Conservation (phyloP, 164 flowering plant genomes). For the Umbilicus rupestris region DNA sequence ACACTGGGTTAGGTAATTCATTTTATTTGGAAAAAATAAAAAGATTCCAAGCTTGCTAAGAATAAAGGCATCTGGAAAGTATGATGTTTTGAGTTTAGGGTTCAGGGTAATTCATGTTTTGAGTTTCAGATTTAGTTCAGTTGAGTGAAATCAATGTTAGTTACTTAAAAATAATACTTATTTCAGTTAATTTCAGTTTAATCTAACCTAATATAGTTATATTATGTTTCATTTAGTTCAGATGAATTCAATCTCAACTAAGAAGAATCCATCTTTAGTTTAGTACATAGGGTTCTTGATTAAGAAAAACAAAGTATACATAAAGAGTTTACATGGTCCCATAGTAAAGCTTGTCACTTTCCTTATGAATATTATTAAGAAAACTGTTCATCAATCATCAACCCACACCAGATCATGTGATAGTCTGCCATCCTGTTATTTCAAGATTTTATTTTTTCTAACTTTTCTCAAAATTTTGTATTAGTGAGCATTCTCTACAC, state of each 20-base stretch:
- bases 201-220: too few relatives aligned
- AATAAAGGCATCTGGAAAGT: slow-evolving; percentile 1
- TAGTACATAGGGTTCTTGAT: background rate
- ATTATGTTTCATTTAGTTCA: too few relatives aligned
- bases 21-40: background rate
- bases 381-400: background rate
- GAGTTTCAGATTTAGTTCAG: slow-evolving; percentile 5
- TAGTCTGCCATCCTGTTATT: background rate
- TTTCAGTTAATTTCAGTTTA: too few relatives aligned
- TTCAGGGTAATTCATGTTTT: slow-evolving; percentile 2
- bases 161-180: too few relatives aligned
- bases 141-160: too few relatives aligned
- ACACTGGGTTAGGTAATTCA: background rate
- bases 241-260: too few relatives aligned
- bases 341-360: background rate
- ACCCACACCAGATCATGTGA: slow-evolving; percentile 1
- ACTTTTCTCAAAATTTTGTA: background rate
- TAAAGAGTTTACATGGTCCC: background rate
- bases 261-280: too few relatives aligned
- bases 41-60: slow-evolving; percentile 1
- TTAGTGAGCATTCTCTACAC: background rate
- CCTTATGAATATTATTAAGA: background rate
- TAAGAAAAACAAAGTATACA: background rate
- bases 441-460: background rate
- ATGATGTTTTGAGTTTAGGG: slow-evolving; percentile 1